Evolutionary conservation across 306 rosid species (phyloP).

Genomic region (Prunus davidiana): DNA sequence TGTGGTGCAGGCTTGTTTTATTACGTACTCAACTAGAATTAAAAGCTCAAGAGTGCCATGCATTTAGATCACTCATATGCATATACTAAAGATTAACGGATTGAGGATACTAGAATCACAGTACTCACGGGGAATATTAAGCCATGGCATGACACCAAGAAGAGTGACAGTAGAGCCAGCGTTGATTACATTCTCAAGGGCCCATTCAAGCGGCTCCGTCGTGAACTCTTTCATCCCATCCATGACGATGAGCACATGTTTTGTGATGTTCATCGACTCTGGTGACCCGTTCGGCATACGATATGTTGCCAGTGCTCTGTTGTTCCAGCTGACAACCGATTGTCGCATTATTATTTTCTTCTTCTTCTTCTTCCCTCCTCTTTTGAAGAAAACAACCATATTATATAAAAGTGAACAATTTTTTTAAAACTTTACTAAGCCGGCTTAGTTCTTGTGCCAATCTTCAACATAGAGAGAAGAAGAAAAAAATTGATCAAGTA

Average conservation of each 20-base stretch:
- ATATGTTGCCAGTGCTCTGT: slow-evolving; percentile 11
- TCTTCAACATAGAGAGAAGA: background rate
- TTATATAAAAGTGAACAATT: background rate
- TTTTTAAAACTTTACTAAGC: background rate
- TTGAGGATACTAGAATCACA: background rate
- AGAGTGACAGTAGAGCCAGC: slow-evolving; percentile 47
- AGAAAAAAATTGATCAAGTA: background rate
- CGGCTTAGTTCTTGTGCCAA: background rate
- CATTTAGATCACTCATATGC: background rate
- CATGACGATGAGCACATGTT: slow-evolving; percentile 54
- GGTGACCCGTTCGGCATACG: slow-evolving; percentile 11
- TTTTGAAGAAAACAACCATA: slow-evolving; percentile 3
- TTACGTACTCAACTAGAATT: background rate
- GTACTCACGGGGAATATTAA: slow-evolving; percentile 45
- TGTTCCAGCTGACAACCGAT: background rate
- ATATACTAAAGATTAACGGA: background rate
- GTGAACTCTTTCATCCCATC: slow-evolving; percentile 57
- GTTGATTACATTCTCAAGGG: slow-evolving; percentile 34
- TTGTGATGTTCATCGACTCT: slow-evolving; percentile 15
- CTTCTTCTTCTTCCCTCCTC: background rate
- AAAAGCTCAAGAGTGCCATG: background rate
- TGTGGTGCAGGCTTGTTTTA: no score
- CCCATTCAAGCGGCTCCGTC: slow-evolving; percentile 44
- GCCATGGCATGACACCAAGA: slow-evolving; percentile 64
- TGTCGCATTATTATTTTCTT: background rate